phyloP scores from a whole-genome alignment of 2,329 filamentous ascomycete genomes.

The Trichoderma sp. region DNA sequence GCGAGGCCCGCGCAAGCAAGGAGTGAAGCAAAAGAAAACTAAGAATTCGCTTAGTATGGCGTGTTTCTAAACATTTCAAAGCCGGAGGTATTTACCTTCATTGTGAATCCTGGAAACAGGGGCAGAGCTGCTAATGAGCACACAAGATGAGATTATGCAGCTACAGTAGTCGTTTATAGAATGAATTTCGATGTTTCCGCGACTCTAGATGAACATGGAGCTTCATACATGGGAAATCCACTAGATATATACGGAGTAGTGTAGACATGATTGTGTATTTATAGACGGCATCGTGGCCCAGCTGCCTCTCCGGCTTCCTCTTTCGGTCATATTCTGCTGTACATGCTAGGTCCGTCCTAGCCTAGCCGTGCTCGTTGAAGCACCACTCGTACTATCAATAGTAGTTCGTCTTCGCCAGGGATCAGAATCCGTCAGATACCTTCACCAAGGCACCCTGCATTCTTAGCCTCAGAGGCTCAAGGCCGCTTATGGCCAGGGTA shows the following conservation, averaged over 20 bases:
- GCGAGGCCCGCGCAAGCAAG: neutral
- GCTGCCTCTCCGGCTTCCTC: neutral
- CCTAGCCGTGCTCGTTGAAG: conserved; percentile 3
- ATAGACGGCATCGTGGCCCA: neutral
- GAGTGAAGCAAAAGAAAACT: conserved; percentile 2
- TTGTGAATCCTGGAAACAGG: neutral
- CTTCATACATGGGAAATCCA: neutral
- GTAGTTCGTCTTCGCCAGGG: conserved; percentile 7
- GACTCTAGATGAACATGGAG: conserved; percentile 8
- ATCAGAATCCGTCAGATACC: neutral
- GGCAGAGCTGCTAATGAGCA: neutral
- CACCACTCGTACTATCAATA: conserved; percentile 13
- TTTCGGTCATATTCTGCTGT: conserved; percentile 7
- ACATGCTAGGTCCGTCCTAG: neutral
- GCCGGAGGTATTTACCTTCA: neutral
- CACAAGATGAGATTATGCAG: neutral
- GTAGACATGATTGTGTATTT: conserved; percentile 11
- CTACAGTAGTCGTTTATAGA: neutral
- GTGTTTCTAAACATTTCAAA: neutral
- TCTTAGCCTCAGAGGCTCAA: conserved; percentile 5
- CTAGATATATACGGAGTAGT: conserved; percentile 13
- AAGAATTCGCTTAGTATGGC: neutral
- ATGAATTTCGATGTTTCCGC: neutral
- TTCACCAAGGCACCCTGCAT: neutral
- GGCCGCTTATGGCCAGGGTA: conserved; percentile 3